A percentile compares a stretch with the other conserved stretches of the same genome.
These are phyloP conservation scores for Calcarisporium arbuscula DNA, from an alignment of 2,329 filamentous ascomycete genomes.

Conservation along the genomic window DNA sequence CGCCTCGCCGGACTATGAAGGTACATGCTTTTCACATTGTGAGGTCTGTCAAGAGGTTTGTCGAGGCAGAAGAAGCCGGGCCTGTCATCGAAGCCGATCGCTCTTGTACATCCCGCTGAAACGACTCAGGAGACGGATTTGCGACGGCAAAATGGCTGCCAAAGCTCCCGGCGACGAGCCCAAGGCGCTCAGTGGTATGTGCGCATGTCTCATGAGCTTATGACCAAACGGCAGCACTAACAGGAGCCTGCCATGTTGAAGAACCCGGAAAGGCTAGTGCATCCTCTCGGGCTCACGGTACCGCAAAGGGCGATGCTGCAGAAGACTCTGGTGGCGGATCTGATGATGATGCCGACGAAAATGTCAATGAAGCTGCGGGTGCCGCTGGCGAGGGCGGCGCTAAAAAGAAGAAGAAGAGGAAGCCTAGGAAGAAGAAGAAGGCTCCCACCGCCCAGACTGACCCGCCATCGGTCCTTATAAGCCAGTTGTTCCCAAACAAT, in stretches of 20 bases:
- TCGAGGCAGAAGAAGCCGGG: too few relatives aligned
- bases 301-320: constrained; percentile 25
- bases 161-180: constrained; percentile 4
- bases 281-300: constrained; percentile 2
- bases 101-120: neutral
- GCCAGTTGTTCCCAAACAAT: constrained; percentile 66
- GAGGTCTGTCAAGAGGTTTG: too few relatives aligned
- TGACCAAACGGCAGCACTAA: too few relatives aligned
- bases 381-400: constrained; percentile 20
- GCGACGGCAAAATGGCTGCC: constrained; percentile 5
- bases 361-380: constrained; percentile 17
- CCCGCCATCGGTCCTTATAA: constrained; percentile 68
- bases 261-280: constrained; percentile 1
- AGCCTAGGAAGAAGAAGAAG: constrained; percentile 65
- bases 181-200: constrained; percentile 5
- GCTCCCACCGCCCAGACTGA: constrained; percentile 64
- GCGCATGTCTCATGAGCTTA: neutral
- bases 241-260: neutral
- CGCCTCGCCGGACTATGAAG: too few relatives aligned
- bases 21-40: too few relatives aligned
- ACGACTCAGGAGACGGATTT: too few relatives aligned
- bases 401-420: constrained; percentile 81
- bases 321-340: constrained; percentile 6
- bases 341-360: constrained; percentile 6
- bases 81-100: too few relatives aligned